A percentile compares a stretch with the other conserved stretches of the same genome.
Conservation (phyloP, 768 basidiomycete genomes). For the Crassisporium funariophilum region DNA sequence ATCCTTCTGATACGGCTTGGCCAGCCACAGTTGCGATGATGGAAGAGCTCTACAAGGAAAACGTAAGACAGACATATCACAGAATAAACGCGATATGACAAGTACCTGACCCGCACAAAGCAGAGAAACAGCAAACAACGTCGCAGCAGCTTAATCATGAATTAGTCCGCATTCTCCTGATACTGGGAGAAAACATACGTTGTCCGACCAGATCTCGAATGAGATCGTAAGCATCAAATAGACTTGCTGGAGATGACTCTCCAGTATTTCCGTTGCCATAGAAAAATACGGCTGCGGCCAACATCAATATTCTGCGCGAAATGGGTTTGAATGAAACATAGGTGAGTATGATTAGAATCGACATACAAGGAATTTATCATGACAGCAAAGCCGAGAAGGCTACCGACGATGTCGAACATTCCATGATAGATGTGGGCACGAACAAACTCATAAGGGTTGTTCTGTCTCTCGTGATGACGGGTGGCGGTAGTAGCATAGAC, state of each 20-base stretch:
- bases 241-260: conserved; percentile 54
- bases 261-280: conserved; percentile 34
- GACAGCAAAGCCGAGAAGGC: conserved; percentile 82
- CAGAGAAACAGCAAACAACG: conserved; percentile 86
- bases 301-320: conserved; percentile 67
- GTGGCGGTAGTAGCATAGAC: conserved; percentile 36
- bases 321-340: conserved; percentile 1
- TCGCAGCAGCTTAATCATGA: conserved; percentile 81
- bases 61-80: not conserved
- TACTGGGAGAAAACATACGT: conserved; percentile 40
- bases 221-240: conserved; percentile 83
- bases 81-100: not conserved
- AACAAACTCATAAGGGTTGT: conserved; percentile 58
- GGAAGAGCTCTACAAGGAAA: conserved; percentile 62
- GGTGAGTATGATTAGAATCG: conserved; percentile 5
- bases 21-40: conserved; percentile 90
- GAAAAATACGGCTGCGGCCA: conserved; percentile 84
- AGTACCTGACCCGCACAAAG: conserved; percentile 77
- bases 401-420: conserved; percentile 64
- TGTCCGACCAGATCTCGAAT: conserved; percentile 69
- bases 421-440: conserved; percentile 66
- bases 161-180: no score
- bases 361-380: conserved; percentile 83
- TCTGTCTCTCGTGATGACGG: conserved; percentile 56
- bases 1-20: conserved; percentile 89